A percentile compares a stretch with the other conserved stretches of the same genome.
phyloP scores from a whole-genome alignment of 2,329 filamentous ascomycete species.

The Alternaria brassicicola region DNA sequence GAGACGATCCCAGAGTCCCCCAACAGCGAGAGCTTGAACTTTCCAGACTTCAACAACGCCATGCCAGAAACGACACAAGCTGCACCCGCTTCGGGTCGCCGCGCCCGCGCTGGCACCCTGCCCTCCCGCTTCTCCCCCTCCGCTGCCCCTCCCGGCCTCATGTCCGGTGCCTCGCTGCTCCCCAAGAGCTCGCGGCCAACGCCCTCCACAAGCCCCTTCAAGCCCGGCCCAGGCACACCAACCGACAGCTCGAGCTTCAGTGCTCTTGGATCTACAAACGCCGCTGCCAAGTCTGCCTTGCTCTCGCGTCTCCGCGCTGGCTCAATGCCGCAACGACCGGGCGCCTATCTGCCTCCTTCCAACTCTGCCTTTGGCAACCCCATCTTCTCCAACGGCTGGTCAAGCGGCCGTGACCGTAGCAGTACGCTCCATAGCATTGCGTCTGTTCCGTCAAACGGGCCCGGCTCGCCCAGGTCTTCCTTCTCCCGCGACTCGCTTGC shows the following conservation, averaged over 20 bases:
- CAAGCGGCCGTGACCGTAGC: constrained; percentile 77
- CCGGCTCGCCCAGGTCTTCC: constrained; percentile 82
- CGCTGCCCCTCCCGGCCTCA: constrained; percentile 65
- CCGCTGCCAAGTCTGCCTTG: constrained; percentile 69
- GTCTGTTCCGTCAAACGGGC: constrained; percentile 84
- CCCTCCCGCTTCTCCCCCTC: constrained; percentile 90
- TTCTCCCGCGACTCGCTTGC: constrained; percentile 84
- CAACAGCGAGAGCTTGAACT: constrained; percentile 89
- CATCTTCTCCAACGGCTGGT: constrained; percentile 87
- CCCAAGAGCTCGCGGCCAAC: constrained; percentile 84
- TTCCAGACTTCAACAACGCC: constrained; percentile 83
- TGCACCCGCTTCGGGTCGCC: constrained; percentile 70
- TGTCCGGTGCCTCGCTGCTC: constrained; percentile 59
- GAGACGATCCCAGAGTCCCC: constrained; percentile 98
- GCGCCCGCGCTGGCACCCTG: constrained; percentile 92
- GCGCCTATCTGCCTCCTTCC: constrained; percentile 60
- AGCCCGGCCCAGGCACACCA: constrained; percentile 61
- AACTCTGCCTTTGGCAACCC: constrained; percentile 81
- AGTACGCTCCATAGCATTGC: constrained; percentile 89
- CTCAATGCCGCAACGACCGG: constrained; percentile 89
- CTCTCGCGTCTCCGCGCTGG: constrained; percentile 87
- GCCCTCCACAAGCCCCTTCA: constrained; percentile 86
- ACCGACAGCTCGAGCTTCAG: constrained; percentile 42
- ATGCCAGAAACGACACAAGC: constrained; percentile 65
- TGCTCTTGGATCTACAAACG: constrained; percentile 57